Conservation (phyloP, 345 rosid genomes). For the Melaleuca alternifolia region DNA sequence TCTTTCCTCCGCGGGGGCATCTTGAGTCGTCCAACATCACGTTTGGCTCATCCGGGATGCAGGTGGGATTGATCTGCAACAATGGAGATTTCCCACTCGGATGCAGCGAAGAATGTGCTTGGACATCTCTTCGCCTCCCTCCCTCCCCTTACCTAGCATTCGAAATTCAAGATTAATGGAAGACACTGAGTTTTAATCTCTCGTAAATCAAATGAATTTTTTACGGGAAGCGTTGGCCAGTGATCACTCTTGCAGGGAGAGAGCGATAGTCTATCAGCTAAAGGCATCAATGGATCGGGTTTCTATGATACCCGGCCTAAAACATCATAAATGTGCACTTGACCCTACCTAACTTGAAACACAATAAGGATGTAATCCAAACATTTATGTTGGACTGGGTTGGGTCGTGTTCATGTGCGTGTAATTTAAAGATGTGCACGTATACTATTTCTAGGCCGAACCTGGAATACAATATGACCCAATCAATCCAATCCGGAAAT, state of each 20-base stretch:
- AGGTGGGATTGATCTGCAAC: background rate
- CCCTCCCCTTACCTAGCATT: background rate
- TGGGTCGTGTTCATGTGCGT: too few relatives aligned
- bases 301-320: too few relatives aligned
- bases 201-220: background rate
- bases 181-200: background rate
- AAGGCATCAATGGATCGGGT: too few relatives aligned
- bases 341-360: too few relatives aligned
- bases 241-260: background rate
- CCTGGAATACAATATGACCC: too few relatives aligned
- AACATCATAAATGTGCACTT: too few relatives aligned
- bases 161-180: too few relatives aligned
- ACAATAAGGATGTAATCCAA: too few relatives aligned
- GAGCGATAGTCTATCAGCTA: background rate
- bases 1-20: background rate
- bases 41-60: background rate
- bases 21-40: background rate
- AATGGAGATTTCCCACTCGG: background rate
- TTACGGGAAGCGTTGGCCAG: fast-evolving
- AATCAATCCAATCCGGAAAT: too few relatives aligned
- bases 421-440: too few relatives aligned
- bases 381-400: too few relatives aligned
- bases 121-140: background rate
- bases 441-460: too few relatives aligned
- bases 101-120: background rate